Evolutionary conservation across 805 yeast genomes (phyloP), one percentile per base, ranked within the genome.

Genomic region (Brettanomyces nanus): DNA sequence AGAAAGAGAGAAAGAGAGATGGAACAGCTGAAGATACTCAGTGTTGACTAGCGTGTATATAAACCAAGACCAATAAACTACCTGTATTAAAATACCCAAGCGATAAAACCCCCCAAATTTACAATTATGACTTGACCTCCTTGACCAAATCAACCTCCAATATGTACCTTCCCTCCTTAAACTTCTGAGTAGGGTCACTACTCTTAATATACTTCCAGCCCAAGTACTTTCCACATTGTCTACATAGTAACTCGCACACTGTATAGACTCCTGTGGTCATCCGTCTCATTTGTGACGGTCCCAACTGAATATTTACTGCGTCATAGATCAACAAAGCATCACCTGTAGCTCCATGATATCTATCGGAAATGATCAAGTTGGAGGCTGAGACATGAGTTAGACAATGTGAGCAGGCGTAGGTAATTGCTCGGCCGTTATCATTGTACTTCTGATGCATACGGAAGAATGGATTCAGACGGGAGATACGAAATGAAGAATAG

Each of bases 131-230:
- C 7, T 28, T 9, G n/a, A 34, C 14, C 23, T 19, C 21, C 23
- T 10, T 34, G 9, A 34, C 11, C n/a, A 19, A 18, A 22, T 26
- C 39, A 15, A 57, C 26, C 43, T 77, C 83, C 43, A 79, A 61
- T 28, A 79, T 75, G 46, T 59, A 78, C 45, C 69, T 67, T 6
- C 81, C 80, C 48, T 75, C 83, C 52, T 80, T 80, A 52, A 73
- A 77, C 41, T 64, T 60, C 57, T 77, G 79, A 14, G 61, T 53
- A 17, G 48, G 47, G 21, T 59, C 54, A 23, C 63, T 66, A 32
- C 80, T 69, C 46, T 62, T 62, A 28, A 77, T 51, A 47, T 80
- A 80, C 42, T 68, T 71, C 86, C 86, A 80, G 3, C 85, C 86
- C 14, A 80, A 59, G 37, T 69, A 56, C 4, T 56, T 52, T 35